Evolutionary conservation across 225 moss, liverwort and hornwort genomes (phyloP).

Genomic region (Pseudisothecium myosuroides): DNA sequence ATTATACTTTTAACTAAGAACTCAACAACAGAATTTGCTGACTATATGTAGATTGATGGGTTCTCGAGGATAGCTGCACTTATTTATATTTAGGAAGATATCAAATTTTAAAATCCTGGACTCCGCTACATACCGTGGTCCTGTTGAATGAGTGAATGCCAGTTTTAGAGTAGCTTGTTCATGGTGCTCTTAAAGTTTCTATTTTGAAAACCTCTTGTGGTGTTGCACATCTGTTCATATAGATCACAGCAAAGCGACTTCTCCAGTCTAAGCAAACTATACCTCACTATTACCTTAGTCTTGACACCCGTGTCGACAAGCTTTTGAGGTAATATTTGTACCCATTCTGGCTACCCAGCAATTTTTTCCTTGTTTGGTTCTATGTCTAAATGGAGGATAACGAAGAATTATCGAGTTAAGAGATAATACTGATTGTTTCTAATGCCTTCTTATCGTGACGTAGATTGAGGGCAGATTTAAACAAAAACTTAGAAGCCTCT

Average conservation of each 20-base stretch:
- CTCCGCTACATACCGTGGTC: not conserved
- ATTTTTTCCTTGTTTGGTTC: not conserved
- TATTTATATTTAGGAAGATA: not conserved
- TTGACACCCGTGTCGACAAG: constrained; percentile 66
- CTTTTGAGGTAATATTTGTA: constrained; percentile 26
- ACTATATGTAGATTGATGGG: not conserved
- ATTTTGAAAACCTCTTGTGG: not conserved
- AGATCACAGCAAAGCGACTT: constrained; percentile 48
- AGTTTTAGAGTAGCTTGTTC: not conserved
- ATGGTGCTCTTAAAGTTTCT: not conserved
- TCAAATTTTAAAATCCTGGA: not conserved
- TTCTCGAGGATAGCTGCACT: not conserved
- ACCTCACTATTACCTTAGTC: constrained; percentile 67
- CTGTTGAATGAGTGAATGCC: not conserved
- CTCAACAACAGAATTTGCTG: not conserved
- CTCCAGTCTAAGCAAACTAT: constrained; percentile 64
- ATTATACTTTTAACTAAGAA: not conserved
- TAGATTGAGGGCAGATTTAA: constrained; percentile 47
- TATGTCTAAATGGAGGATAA: not conserved
- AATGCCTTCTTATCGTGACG: not conserved
- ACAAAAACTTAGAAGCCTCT: constrained; percentile 32
- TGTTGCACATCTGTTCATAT: not conserved
- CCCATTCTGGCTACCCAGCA: not conserved
- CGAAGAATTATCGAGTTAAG: not conserved
- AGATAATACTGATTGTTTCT: not conserved